Evolutionary conservation across 345 rosid genomes (phyloP).

Genomic region (Toxicodendron radicans): DNA sequence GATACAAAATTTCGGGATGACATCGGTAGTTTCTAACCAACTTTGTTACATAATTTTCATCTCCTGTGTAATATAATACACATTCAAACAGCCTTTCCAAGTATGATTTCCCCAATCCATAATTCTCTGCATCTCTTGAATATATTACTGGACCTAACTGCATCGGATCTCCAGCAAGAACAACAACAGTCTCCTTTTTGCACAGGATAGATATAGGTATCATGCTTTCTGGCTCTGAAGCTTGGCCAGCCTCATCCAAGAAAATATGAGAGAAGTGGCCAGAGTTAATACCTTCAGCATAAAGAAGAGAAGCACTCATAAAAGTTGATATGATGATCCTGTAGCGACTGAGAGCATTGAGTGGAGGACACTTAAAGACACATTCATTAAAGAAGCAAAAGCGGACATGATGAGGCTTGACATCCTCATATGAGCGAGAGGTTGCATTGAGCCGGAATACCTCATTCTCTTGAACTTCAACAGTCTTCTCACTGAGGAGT

Average conservation of each 20-base stretch:
- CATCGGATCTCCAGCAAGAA: conserved; percentile 97
- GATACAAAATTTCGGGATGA: conserved; percentile 78
- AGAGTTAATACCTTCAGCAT: conserved; percentile 66
- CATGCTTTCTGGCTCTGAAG: conserved; percentile 96
- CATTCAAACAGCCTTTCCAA: conserved; percentile 73
- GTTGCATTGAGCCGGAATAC: conserved; percentile 88
- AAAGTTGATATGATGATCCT: conserved; percentile 76
- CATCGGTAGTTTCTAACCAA: conserved; percentile 76
- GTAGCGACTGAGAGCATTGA: conserved; percentile 45
- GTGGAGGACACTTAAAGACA: conserved; percentile 73
- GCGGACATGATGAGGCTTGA: conserved; percentile 53
- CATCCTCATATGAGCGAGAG: conserved; percentile 66
- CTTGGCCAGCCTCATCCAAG: conserved; percentile 96
- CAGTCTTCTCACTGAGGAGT: conserved; percentile 48
- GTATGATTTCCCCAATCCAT: conserved; percentile 77
- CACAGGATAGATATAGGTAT: conserved; percentile 66
- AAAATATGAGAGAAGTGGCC: conserved; percentile 93
- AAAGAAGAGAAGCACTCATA: conserved; percentile 80
- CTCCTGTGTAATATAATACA: conserved; percentile 45
- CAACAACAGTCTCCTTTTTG: conserved; percentile 65
- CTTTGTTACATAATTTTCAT: conserved; percentile 72
- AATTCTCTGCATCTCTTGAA: conserved; percentile 61
- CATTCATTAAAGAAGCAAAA: conserved; percentile 72
- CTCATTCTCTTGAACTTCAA: conserved; percentile 49
- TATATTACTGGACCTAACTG: conserved; percentile 90